Evolutionary conservation across 176 grass and related monocot species (phyloP).

Genomic region (Lolium perenne): DNA sequence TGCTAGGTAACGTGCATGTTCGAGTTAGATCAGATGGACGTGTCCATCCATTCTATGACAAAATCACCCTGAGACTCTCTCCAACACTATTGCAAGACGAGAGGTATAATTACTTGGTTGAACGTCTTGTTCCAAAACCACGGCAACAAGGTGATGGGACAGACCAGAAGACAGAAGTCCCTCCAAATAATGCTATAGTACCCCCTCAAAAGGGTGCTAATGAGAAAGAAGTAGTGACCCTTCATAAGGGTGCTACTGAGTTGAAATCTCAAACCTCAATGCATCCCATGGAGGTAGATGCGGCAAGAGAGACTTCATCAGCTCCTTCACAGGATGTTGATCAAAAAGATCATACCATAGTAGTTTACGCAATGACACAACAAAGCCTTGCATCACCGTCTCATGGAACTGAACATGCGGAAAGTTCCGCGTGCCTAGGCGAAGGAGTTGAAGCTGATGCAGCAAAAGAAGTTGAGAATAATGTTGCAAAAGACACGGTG

Average conservation of each 20-base stretch:
- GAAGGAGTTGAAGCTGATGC: too few relatives aligned
- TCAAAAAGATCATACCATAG: not conserved
- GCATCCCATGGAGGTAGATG: not conserved
- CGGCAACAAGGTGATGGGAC: not conserved
- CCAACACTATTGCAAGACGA: not conserved
- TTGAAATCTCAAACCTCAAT: not conserved
- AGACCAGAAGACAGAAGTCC: not conserved
- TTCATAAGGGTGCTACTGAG: not conserved
- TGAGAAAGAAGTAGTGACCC: not conserved
- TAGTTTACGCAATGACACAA: accelerated
- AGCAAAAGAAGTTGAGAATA: not conserved
- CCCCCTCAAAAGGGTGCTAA: not conserved
- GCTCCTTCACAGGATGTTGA: not conserved
- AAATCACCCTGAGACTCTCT: not conserved
- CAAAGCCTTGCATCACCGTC: not conserved
- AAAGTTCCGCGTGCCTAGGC: not conserved
- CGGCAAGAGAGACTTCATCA: not conserved
- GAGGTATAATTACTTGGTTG: not conserved
- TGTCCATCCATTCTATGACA: not conserved
- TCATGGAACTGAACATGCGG: not conserved
- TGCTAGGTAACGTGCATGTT: not conserved
- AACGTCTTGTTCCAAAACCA: not conserved
- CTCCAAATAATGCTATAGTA: too few relatives aligned
- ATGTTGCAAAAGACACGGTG: accelerated
- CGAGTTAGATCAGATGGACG: not conserved